A percentile compares a stretch with the other conserved stretches of the same genome.
phyloP scores from a whole-genome alignment of 352 stramenopile genomes.

The Phytopythium delawarense region DNA sequence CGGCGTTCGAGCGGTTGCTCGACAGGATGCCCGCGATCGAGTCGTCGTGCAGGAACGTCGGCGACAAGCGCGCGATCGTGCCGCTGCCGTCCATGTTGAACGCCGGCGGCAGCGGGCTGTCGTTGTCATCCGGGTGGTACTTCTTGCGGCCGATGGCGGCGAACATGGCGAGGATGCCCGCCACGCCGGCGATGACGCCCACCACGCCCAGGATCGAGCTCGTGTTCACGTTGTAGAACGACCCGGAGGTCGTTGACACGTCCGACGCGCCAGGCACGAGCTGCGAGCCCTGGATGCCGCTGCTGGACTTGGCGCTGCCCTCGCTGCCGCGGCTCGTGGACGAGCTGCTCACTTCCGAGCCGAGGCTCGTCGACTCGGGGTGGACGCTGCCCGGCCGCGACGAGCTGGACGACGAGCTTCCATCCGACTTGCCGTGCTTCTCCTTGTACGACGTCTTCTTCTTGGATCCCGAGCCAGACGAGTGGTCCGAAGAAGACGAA shows the following conservation, averaged over 20 bases:
- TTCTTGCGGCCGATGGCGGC: constrained; percentile 59
- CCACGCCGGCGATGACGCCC: constrained; percentile 60
- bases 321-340: constrained; percentile 10
- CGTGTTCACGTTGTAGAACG: constrained; percentile 50
- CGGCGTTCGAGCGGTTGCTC: constrained; percentile 14
- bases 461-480: constrained; percentile 9
- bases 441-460: constrained; percentile 16
- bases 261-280: constrained; percentile 30
- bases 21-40: constrained; percentile 25
- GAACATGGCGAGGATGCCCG: constrained; percentile 50
- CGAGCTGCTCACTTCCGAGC: constrained; percentile 2
- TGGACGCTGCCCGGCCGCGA: not conserved
- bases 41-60: constrained; percentile 46
- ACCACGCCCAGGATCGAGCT: constrained; percentile 70
- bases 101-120: constrained; percentile 33
- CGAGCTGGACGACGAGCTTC: constrained; percentile 2
- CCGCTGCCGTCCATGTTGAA: constrained; percentile 38
- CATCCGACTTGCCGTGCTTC: constrained; percentile 10
- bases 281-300: constrained; percentile 8
- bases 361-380: not conserved
- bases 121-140: constrained; percentile 49
- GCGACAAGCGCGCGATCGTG: constrained; percentile 45
- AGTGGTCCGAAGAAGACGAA: constrained; percentile 11
- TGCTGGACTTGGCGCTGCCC: constrained; percentile 1
- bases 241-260: constrained; percentile 39